Percentiles rank a stretch among this genome's conserved stretches.
Conservation (phyloP, 116 monocot genomes). For the Cymodocea nodosa region DNA sequence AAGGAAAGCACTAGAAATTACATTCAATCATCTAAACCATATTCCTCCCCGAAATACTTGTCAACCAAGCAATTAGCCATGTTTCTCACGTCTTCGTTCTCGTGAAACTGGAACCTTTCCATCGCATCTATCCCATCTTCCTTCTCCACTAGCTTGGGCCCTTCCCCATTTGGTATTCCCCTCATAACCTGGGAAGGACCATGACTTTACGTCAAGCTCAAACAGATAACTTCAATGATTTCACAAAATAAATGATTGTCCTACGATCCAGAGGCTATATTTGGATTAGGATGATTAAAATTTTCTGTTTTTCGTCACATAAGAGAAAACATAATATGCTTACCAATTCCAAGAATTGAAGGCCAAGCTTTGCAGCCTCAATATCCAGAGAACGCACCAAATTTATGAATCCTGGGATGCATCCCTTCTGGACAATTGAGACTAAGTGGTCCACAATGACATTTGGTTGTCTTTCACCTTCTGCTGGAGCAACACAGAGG, state of each 20-base stretch:
- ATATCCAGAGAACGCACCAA: slow-evolving; percentile 79
- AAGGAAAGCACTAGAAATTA: too few species aligned
- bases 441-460: slow-evolving; percentile 64
- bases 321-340: slow-evolving; percentile 7
- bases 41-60: slow-evolving; percentile 92
- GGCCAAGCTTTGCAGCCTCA: slow-evolving; percentile 75
- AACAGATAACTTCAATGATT: too few species aligned
- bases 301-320: not conserved
- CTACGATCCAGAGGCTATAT: too few species aligned
- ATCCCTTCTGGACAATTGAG: slow-evolving; percentile 50
- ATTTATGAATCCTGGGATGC: slow-evolving; percentile 71
- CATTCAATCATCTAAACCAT: slow-evolving; percentile 46
- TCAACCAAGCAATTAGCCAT: slow-evolving; percentile 95
- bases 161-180: slow-evolving; percentile 78
- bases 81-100: slow-evolving; percentile 76
- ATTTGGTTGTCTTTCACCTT: slow-evolving; percentile 23
- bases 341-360: slow-evolving; percentile 91
- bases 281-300: too few species aligned
- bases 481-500: slow-evolving; percentile 63
- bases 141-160: slow-evolving; percentile 80
- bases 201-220: not conserved
- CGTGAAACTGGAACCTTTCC: slow-evolving; percentile 98
- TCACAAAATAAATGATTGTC: too few species aligned
- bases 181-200: slow-evolving; percentile 64
- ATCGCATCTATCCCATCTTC: slow-evolving; percentile 99